Evolutionary conservation across 352 stramenopile genomes (phyloP), one percentile per base, ranked within the genome.

Genomic region (Phytophthora boehmeriae): DNA sequence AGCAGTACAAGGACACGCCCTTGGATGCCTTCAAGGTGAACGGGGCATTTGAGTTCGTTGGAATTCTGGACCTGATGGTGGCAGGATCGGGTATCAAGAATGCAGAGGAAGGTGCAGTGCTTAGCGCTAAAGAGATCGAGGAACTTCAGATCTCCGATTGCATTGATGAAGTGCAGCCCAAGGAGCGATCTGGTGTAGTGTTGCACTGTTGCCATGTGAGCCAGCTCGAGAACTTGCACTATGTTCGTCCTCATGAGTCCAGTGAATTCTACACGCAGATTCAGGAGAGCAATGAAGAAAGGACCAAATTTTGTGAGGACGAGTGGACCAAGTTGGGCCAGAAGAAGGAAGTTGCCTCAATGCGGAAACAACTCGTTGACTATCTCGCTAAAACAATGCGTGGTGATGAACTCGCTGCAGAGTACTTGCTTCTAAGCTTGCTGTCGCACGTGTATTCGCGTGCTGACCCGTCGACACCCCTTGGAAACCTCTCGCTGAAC

Each of bases 21-120:
- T 28, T 89, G 27, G 76, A 88, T 42, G 68, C 64, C 4, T 95
- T 92, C 55, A 90, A 86, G 54, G 83, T 95, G 44, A 95, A 95
- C 68, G 81, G 92, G 49, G 73, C 83, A 14, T 95, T 93, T 27
- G 86, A 95, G 52, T 95, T 95, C 55, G 66, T 89, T 2, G 86
- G 83, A 11, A 75, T 90, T 16, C 65, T 93, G 23, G 86, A 95
- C 52, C 53, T 93, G 16, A 72, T 86, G 45, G 76, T 90, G 2
- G 42, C 79, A 0, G 71, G 66, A 1, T 50, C 76, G 1, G 42
- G 59, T 1, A 38, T 41, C 19, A 66, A 74, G 34, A 66, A 63
- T 19, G 44, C 43, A 20, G 45, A 61, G 9, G 17, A 4, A n/a
- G n/a, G n/a, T 10, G 49, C n/a, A 34, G 54, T 39, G 42, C 47